Base-by-base conservation (phyloP, 1,139 yeast species). In the Debaryomycetaceae sp. region DNA sequence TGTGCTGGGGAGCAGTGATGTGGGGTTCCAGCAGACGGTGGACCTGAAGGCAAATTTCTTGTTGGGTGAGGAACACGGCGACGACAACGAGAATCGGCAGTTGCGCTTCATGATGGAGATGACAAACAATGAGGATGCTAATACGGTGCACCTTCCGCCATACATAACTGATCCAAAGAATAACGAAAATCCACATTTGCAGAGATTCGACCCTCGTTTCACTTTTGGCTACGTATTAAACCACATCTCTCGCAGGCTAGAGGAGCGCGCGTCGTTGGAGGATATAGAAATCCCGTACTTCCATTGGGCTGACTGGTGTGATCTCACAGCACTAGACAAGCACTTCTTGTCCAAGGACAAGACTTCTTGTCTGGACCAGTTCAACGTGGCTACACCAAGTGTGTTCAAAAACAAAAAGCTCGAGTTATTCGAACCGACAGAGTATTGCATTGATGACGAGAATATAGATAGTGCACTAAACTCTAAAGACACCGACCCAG, bases 301-400 rank as follows among this genome's bases (percentile, higher is more conserved):
- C 51, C 72, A 70, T 48, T 70, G 75, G 75, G 56, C 62, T 20
- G 75, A 70, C 48, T 70, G 62, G 53, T 51, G 54, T 6, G 70
- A 69, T 48, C 51, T 66, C 45, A 55, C 71, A 5, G 38, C 38
- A 5, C 51, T 70, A 17, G 55, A 66, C 39, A 44, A 53, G n/a
- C 52, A 51, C 43, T 51, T 50, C 22, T 49, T 58, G 24, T 45
- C 41, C 5, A 45, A 49, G 1, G 44, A 51, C 0, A 64, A 66
- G 44, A 30, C 31, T 0, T 34, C 39, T 4, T 70, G 75, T 50
- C 40, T 44, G 6, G 42, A 43, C 3, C 34, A 46, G 23, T 61
- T 68, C 45, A 63, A 62, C 43, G 53, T 58, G 13, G 47, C 62
- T 9, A 49, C 59, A 6, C 39, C 47, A 3, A 56, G 48, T 42